Base-by-base conservation (phyloP, 805 yeast species). In the Schizosaccharomyces pombe region DNA sequence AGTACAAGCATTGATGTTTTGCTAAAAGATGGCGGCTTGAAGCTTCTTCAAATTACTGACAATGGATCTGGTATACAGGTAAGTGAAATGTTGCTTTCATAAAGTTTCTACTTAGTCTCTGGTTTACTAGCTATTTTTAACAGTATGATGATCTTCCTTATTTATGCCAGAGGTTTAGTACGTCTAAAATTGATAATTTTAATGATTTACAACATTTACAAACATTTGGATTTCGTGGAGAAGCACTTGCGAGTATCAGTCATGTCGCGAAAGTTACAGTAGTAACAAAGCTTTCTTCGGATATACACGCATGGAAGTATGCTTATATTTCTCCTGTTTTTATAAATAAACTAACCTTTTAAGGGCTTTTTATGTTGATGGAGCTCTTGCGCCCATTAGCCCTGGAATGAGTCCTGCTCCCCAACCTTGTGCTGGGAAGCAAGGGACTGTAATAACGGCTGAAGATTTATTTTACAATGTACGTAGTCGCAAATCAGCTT, bases 201-300 rank as follows among this genome's bases (percentile, higher is more conserved):
- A 89, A 83, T 53, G 98, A 91, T 64, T 72, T 91, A 56, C 69
- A 70, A 53, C 64, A 72, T 3, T 75, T 91, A 26, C 69, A 75
- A 24, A 87, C 97, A 0, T 85, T 85, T 64, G 98, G 98, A 3
- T 91, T 91, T 64, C 72, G 98, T 55, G 98, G 98, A 14, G 98
- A 91, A 65, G 98, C 98, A 0, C 70, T 91, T 52, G 95, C 97
- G 1, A 80, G 91, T 63, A 87, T 91, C 5, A 85, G 95, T 0
- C 95, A 89, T 62, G 80, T 91, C 22, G 74, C 96, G 0, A 80
- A 86, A 56, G 68, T 91, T 1, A 73, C 85, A 0, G 93, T 91
- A 4, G 73, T 79, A 1, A 84, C 96, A 0, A 86, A 83, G 65
- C 77, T 82, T 0, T 62, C 59, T 5, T 72, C 67, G 0, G 74